Evolutionary conservation across 148 eudicot species (phyloP), one percentile per base, ranked within the genome.

Genomic region (Tetragonia tetragonoides): DNA sequence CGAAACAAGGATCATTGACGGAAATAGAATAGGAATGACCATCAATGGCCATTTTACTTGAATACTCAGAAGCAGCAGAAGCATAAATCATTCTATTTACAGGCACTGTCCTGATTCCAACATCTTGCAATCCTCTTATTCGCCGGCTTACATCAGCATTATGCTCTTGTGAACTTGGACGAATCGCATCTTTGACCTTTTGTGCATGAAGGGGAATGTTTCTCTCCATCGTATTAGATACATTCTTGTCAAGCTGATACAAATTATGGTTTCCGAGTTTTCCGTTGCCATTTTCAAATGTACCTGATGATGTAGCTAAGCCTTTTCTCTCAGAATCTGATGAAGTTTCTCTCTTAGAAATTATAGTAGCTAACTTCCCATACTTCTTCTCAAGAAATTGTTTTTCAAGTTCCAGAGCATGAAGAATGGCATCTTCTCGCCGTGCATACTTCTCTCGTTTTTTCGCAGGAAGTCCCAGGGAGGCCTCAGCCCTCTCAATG

Each of bases 361-460:
- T 77, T 60, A 74, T 71, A 40, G 49, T 61, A 68, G 72, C 94
- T 59, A 74, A 61, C 54, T 88, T 88, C 75, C 86, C 97, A 82
- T 81, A 81, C 77, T 85, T 91, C 68, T 87, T 88, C 83, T 86
- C 93, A 83, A 83, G 74, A 57, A 88, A 59, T 65, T 89, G 86
- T 77, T 89, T 95, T 92, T 96, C 99, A 70, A 96, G 92, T 76
- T 93, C 92, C 69, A 96, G 97, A 56, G 99, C 99, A 87, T 96
- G 95, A 74, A 96, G 90, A 81, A 93, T 93, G 12, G 98, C 99
- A 90, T 96, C 98, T 85, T 93, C 98, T 61, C 97, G 84, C 46
- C 98, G 93, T 68, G 98, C 99, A 85, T 96, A 96, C 78, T 96
- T 96, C 86, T 96, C 99, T 84, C 99, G 87, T 75, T 91, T 96